Evolutionary conservation across 768 basidiomycete genomes (phyloP).

Genomic region (Lactarius trivialis): DNA sequence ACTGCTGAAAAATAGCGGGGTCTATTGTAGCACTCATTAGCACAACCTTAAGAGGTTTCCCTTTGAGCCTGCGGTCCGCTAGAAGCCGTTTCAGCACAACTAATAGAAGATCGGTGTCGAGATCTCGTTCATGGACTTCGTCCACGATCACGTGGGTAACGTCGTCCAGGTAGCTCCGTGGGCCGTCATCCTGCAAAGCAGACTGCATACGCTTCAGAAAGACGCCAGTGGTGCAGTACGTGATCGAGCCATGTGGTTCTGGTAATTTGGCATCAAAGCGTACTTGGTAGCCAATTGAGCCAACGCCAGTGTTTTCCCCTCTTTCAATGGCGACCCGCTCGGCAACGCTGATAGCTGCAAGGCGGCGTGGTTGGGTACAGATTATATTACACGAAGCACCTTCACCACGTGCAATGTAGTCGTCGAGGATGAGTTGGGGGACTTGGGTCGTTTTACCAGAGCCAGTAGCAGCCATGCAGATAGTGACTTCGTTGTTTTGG

Average conservation of each 20-base stretch:
- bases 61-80: conserved; percentile 60
- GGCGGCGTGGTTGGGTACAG: conserved; percentile 87
- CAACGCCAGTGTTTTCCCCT: conserved; percentile 57
- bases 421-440: conserved; percentile 86
- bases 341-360: conserved; percentile 89
- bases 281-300: conserved; percentile 83
- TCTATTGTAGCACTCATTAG: conserved; percentile 98
- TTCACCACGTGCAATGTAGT: conserved; percentile 67
- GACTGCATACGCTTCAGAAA: conserved; percentile 83
- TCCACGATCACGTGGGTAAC: conserved; percentile 91
- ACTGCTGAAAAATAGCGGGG: conserved; percentile 79
- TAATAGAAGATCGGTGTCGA: conserved; percentile 85
- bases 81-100: conserved; percentile 84
- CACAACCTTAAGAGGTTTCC: conserved; percentile 74
- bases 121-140: conserved; percentile 93
- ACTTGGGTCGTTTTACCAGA: conserved; percentile 95
- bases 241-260: conserved; percentile 73
- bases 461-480: conserved; percentile 85
- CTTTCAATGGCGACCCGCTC: conserved; percentile 87
- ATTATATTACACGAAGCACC: conserved; percentile 85
- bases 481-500: conserved; percentile 71
- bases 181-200: conserved; percentile 44
- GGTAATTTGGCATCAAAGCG: conserved; percentile 82
- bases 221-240: conserved; percentile 90
- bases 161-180: conserved; percentile 49